Evolutionary conservation across 352 stramenopile genomes (phyloP).

Genomic region (Phytophthora megakarya): DNA sequence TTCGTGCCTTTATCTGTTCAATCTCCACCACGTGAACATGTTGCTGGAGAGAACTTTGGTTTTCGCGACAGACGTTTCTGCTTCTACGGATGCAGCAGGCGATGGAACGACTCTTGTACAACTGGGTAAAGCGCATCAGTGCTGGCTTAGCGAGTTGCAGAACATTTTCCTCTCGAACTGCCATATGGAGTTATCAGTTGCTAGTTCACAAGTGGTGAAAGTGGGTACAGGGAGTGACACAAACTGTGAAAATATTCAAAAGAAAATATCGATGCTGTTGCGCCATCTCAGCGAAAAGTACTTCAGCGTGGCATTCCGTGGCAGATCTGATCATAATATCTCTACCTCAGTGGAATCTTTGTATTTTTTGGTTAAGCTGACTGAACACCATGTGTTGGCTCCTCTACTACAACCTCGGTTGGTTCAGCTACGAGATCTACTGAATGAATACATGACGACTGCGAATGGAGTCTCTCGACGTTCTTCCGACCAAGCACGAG

Average conservation of each 20-base stretch:
- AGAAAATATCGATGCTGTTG: constrained; percentile 39
- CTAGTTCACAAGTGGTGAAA: not conserved
- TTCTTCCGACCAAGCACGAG: constrained; percentile 17
- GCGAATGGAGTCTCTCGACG: constrained; percentile 27
- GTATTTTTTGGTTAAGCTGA: constrained; percentile 50
- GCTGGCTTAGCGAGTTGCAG: constrained; percentile 59
- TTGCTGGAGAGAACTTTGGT: constrained; percentile 46
- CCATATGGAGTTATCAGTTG: not conserved
- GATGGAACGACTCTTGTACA: constrained; percentile 44
- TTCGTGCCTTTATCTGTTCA: constrained; percentile 43
- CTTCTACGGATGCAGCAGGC: not conserved
- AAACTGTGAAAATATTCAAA: constrained; percentile 23
- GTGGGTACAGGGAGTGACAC: not conserved
- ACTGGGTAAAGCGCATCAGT: constrained; percentile 65
- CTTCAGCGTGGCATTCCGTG: constrained; percentile 59
- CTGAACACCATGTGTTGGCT: constrained; percentile 20
- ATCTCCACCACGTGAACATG: constrained; percentile 53
- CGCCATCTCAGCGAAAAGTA: constrained; percentile 64
- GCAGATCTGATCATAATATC: constrained; percentile 22
- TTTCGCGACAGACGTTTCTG: constrained; percentile 25
- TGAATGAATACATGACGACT: constrained; percentile 30
- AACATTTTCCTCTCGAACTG: constrained; percentile 51
- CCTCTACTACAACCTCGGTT: constrained; percentile 31
- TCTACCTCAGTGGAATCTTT: constrained; percentile 41
- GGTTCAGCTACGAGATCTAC: constrained; percentile 23